These are phyloP conservation scores for Pneumocystis wakefieldiae DNA, from an alignment of 1,139 yeast genomes.

Conservation along the genomic window DNA sequence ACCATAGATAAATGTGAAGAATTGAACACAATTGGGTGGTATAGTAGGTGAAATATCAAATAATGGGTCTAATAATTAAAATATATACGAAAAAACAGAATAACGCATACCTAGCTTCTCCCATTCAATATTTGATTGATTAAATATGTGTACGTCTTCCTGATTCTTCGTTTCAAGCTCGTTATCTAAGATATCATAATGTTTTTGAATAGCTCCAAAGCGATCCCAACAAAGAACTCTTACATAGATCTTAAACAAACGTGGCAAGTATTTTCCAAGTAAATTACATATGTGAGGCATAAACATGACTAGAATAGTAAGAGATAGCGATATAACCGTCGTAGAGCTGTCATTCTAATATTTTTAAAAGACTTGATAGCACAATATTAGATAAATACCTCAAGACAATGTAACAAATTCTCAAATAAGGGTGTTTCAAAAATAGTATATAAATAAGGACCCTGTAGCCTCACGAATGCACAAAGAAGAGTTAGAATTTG, in stretches of 20 bases:
- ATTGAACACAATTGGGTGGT: constrained; percentile 17
- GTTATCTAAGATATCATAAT: not conserved
- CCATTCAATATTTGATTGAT: not conserved
- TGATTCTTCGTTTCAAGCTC: not conserved
- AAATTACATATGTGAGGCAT: constrained; percentile 37
- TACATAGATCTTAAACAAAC: constrained; percentile 34
- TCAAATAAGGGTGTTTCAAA: constrained; percentile 7
- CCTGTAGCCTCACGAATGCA: constrained; percentile 2
- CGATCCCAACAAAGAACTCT: constrained; percentile 32
- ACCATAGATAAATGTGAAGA: constrained; percentile 42
- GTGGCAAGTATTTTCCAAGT: constrained; percentile 29
- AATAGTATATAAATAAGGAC: constrained; percentile 6
- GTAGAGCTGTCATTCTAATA: constrained; percentile 32
- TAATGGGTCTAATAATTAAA: constrained; percentile 7
- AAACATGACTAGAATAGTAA: constrained; percentile 37
- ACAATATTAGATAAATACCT: not conserved
- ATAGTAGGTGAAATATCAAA: constrained; percentile 8
- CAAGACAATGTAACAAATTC: not conserved
- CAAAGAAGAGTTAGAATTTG: constrained; percentile 3
- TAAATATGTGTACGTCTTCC: not conserved
- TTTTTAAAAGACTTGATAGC: not conserved
- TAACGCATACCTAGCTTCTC: constrained; percentile 2
- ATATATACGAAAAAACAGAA: not conserved
- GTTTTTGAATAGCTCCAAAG: constrained; percentile 2
- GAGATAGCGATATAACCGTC: constrained; percentile 30